These are phyloP conservation scores for Picochlorum sp. DNA, from an alignment of 139 green algal genomes.

Conservation along the genomic window DNA sequence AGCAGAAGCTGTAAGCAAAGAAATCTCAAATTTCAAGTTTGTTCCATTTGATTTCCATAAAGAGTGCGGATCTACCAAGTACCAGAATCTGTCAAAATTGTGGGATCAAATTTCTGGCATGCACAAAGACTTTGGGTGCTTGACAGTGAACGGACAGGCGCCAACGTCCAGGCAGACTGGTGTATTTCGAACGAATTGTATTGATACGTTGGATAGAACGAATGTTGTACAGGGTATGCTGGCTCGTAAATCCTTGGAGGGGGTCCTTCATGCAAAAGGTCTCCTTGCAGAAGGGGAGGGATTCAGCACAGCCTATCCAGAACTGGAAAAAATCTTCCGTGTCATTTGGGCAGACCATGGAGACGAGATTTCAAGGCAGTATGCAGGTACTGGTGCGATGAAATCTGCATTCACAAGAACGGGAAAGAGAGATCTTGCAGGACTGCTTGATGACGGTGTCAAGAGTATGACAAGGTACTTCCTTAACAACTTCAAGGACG, in stretches of 20 bases:
- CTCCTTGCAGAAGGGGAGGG: slow-evolving; percentile 36
- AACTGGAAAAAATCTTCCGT: slow-evolving; percentile 67
- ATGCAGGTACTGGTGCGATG: slow-evolving; percentile 76
- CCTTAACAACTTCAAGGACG: slow-evolving; percentile 87
- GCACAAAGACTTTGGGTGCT: slow-evolving; percentile 24
- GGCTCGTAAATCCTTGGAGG: slow-evolving; percentile 50
- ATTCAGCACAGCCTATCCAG: slow-evolving; percentile 22
- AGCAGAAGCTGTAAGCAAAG: not conserved
- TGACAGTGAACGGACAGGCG: slow-evolving; percentile 8
- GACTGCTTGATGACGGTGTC: slow-evolving; percentile 73
- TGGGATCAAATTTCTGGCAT: slow-evolving; percentile 45
- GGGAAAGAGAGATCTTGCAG: slow-evolving; percentile 66
- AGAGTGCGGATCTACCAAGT: slow-evolving; percentile 66
- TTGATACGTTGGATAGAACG: slow-evolving; percentile 67
- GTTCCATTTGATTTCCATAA: slow-evolving; percentile 87
- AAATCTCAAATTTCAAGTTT: slow-evolving; percentile 25
- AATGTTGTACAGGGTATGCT: slow-evolving; percentile 77
- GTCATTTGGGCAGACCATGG: slow-evolving; percentile 83
- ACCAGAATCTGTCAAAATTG: slow-evolving; percentile 55
- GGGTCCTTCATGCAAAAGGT: slow-evolving; percentile 44
- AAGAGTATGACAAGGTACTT: slow-evolving; percentile 75
- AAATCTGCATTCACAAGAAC: slow-evolving; percentile 86
- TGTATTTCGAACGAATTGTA: slow-evolving; percentile 64
- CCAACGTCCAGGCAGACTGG: slow-evolving; percentile 34
- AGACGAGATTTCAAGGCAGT: slow-evolving; percentile 73